phyloP scores from a whole-genome alignment of 176 grass and related monocot species.

The Bolboschoenus planiculmis region DNA sequence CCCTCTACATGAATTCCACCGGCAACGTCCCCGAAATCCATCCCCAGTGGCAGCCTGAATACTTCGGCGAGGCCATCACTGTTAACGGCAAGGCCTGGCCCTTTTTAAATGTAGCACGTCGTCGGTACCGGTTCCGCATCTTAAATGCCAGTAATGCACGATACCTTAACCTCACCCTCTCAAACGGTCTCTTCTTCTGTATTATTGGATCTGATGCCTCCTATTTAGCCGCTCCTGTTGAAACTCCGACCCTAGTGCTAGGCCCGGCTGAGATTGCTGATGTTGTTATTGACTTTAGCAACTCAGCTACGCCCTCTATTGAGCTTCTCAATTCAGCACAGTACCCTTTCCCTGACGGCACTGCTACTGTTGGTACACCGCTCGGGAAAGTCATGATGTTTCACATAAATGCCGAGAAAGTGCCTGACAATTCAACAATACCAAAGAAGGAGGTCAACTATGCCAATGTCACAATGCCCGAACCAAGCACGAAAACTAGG shows the following conservation, averaged over 20 bases:
- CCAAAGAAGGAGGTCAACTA: slow-evolving; percentile 2
- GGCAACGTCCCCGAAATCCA: slow-evolving; percentile 9
- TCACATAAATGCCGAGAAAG: neutral
- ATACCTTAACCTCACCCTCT: slow-evolving; percentile 21
- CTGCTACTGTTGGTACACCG: neutral
- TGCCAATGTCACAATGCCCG: neutral
- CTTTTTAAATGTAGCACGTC: neutral
- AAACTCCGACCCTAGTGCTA: slow-evolving; percentile 1
- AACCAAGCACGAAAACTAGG: slow-evolving; percentile 16
- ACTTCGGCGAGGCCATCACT: slow-evolving; percentile 21
- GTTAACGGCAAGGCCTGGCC: slow-evolving; percentile 32
- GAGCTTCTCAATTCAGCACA: slow-evolving; percentile 17
- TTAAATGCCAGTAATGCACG: slow-evolving; percentile 26
- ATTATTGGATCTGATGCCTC: slow-evolving; percentile 27
- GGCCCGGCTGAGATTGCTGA: slow-evolving; percentile 14
- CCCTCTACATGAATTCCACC: slow-evolving; percentile 29
- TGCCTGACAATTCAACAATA: slow-evolving; percentile 21
- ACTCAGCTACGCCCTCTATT: neutral
- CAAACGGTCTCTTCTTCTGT: slow-evolving; percentile 11
- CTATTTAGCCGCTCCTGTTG: slow-evolving; percentile 8
- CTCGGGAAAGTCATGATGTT: slow-evolving; percentile 15
- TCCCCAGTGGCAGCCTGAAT: slow-evolving; percentile 31
- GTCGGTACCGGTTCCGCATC: slow-evolving; percentile 22
- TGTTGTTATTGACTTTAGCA: slow-evolving; percentile 19
- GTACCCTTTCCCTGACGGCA: slow-evolving; percentile 6